Evolutionary conservation across 768 basidiomycete genomes (phyloP), one percentile per base, ranked within the genome.

Genomic region (Clavulina sp.): DNA sequence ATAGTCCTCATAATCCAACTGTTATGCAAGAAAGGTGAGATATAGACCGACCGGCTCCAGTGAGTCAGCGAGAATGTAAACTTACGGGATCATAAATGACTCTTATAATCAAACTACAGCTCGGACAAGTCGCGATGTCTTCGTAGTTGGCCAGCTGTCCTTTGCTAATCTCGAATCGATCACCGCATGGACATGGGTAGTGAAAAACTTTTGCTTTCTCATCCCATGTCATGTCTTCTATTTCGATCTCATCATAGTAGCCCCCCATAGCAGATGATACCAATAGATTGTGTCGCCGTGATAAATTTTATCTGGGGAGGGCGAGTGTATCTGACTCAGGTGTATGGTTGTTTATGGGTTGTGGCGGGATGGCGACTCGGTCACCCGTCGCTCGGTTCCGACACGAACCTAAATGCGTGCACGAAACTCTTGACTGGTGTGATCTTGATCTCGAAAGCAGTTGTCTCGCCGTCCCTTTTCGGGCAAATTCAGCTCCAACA

Each of bases 151-250:
- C 75, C 5, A 96, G 77, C 66, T 96, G 89, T 56, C 70, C 68
- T 58, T 82, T 76, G 29, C 83, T 78, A 57, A 97, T 96, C 66
- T 97, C 93, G 68, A 97, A 99, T 38, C 92, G 80, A 68, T 99
- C 93, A 5, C 93, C 93, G 61, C 93, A 97, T 1, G 93, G 92
- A 62, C 91, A 99, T 0, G 92, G 93, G 64, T 92, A 95, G 70
- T 97, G 92, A 61, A 80, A 96, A 3, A 96, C 83, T 38, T 73
- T 63, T 61, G 81, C 84, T 51, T 73, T 76, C 52, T 73, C 71
- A 63, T 93, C 89, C 86, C 87, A 95, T 16, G 69, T 74, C 81
- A 95, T 92, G 61, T 95, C 92, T 62, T 96, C 93, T 50, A 96
- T 95, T 63, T 96, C 91, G 26, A 96, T 78, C 66, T 95, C 92